phyloP scores from a whole-genome alignment of 176 grass and related monocot genomes.

The Urochloa ruziziensis region DNA sequence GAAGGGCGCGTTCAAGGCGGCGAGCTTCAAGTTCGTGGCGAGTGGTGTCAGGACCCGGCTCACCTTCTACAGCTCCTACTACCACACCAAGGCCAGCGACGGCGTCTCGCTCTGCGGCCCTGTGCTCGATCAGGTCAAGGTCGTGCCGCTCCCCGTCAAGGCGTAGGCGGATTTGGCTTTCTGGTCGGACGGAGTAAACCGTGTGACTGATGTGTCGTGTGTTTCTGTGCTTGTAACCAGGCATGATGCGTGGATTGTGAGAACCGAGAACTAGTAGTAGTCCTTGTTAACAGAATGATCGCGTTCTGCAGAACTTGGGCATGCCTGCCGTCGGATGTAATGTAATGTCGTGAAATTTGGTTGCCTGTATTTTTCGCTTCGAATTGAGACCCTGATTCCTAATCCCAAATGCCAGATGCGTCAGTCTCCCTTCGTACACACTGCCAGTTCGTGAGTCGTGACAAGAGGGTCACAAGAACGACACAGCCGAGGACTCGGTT shows the following conservation, averaged over 20 bases:
- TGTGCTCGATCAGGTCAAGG: slow-evolving; percentile 78
- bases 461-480: too few relatives aligned
- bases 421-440: too few relatives aligned
- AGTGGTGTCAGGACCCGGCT: slow-evolving; percentile 49
- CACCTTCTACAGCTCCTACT: slow-evolving; percentile 97
- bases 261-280: background rate
- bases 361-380: background rate
- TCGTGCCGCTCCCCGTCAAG: slow-evolving; percentile 63
- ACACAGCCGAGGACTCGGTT: too few relatives aligned
- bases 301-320: background rate
- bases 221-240: slow-evolving; percentile 13
- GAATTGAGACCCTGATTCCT: too few relatives aligned
- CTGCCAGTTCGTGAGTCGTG: too few relatives aligned
- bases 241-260: background rate
- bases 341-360: background rate
- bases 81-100: slow-evolving; percentile 76
- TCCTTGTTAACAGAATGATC: background rate
- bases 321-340: background rate
- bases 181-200: background rate
- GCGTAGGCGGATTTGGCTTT: background rate
- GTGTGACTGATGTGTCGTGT: background rate
- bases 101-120: slow-evolving; percentile 83
- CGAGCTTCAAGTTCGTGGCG: slow-evolving; percentile 63
- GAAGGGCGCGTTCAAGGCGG: slow-evolving; percentile 47
- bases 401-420: too few relatives aligned